Percentiles rank a stretch among this genome's conserved stretches.
Conservation (phyloP, 2,329 filamentous ascomycete species). For the Lasiodiplodia sp. region DNA sequence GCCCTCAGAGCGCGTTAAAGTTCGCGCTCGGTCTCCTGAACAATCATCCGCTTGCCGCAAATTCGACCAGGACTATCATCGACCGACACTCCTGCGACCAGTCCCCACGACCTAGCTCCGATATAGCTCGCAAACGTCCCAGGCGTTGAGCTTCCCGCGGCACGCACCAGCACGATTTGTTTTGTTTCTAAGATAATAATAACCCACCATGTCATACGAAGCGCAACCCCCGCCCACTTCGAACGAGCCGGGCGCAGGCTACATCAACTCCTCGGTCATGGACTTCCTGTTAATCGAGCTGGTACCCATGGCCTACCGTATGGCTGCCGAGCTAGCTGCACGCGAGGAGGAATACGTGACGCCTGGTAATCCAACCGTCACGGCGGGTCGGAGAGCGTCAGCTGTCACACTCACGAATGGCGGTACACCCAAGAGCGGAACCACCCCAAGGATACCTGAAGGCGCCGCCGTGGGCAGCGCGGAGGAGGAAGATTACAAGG, state of each 20-base stretch:
- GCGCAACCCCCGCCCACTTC: slow-evolving; percentile 10
- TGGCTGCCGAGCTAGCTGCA: slow-evolving; percentile 75
- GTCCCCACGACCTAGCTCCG: slow-evolving; percentile 41
- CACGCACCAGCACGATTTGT: slow-evolving; percentile 53
- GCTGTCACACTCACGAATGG: slow-evolving; percentile 34
- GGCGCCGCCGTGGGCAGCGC: slow-evolving; percentile 42
- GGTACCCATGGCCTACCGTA: slow-evolving; percentile 89
- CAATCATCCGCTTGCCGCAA: neutral
- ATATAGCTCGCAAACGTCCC: slow-evolving; percentile 73
- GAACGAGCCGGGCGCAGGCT: slow-evolving; percentile 52
- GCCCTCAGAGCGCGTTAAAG: no score
- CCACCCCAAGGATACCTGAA: slow-evolving; percentile 33
- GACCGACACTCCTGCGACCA: slow-evolving; percentile 16
- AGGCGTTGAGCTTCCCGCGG: slow-evolving; percentile 72
- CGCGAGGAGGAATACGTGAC: slow-evolving; percentile 52
- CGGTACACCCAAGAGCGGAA: slow-evolving; percentile 28
- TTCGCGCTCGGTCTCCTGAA: neutral
- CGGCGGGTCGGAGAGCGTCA: slow-evolving; percentile 37
- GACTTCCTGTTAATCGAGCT: slow-evolving; percentile 97
- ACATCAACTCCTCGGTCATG: slow-evolving; percentile 84
- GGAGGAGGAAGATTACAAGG: slow-evolving; percentile 82
- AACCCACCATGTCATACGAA: slow-evolving; percentile 12
- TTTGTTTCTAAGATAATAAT: neutral
- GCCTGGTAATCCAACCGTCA: slow-evolving; percentile 30
- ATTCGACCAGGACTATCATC: slow-evolving; percentile 6